phyloP scores from a whole-genome alignment of 2,329 filamentous ascomycete species.

The Scytalidium sp. region DNA sequence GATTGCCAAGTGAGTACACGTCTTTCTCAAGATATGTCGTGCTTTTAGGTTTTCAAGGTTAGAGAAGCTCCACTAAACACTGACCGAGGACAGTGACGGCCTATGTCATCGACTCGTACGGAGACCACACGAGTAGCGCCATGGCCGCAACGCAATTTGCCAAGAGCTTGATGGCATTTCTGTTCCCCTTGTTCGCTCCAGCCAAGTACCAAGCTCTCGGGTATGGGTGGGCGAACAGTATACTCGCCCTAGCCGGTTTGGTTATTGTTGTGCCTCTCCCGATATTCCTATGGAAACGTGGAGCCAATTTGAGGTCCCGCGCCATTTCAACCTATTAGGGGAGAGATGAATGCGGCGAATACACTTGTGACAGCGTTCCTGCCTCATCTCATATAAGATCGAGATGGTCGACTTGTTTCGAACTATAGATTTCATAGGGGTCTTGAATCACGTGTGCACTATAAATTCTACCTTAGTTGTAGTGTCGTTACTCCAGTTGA shows the following conservation, averaged over 20 bases:
- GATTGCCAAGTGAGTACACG: not conserved
- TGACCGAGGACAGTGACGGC: constrained; percentile 29
- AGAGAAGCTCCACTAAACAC: not conserved
- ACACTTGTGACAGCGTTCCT: no score
- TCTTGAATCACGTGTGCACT: no score
- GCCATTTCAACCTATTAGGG: constrained; percentile 14
- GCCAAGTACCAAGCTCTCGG: constrained; percentile 19
- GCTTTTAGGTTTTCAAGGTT: not conserved
- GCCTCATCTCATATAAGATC: no score
- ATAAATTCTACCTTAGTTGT: no score
- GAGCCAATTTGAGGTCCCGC: constrained; percentile 28
- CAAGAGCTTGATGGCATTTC: constrained; percentile 18
- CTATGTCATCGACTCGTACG: constrained; percentile 49
- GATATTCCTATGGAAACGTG: constrained; percentile 35
- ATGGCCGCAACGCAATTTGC: constrained; percentile 33
- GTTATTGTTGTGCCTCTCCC: constrained; percentile 45
- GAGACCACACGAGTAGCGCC: constrained; percentile 25
- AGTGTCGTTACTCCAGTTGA: no score
- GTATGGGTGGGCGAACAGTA: constrained; percentile 46
- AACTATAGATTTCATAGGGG: no score
- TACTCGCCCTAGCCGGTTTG: constrained; percentile 44
- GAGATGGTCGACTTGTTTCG: no score
- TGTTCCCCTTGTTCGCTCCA: constrained; percentile 40
- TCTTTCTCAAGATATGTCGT: no score
- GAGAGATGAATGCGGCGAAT: no score